Conservation (phyloP, 805 yeast genomes). For the Peterozyma toletana region DNA sequence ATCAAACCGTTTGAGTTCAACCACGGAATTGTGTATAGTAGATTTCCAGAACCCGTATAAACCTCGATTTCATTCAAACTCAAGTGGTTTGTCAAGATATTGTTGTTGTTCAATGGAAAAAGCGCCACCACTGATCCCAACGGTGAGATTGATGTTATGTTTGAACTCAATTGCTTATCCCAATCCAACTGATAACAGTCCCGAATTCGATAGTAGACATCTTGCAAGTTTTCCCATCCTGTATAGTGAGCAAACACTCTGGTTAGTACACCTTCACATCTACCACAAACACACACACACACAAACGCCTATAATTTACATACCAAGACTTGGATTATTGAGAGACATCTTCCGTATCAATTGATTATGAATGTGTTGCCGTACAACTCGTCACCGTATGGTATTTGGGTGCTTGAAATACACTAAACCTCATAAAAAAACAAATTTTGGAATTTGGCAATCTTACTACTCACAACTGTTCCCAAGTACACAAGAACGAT, state of each 20-base stretch:
- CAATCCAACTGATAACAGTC: conserved; percentile 51
- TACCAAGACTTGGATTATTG: too few relatives aligned
- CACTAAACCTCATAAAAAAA: too few relatives aligned
- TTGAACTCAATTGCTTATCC: conserved; percentile 25
- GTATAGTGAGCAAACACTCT: conserved; percentile 17
- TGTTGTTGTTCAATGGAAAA: conserved; percentile 21
- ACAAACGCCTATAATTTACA: too few relatives aligned
- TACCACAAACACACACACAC: too few relatives aligned
- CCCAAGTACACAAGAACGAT: too few relatives aligned
- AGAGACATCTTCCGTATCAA: too few relatives aligned
- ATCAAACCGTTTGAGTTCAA: conserved; percentile 45
- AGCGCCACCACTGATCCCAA: conserved; percentile 51
- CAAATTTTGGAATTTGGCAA: too few relatives aligned
- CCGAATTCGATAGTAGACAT: conserved; percentile 58
- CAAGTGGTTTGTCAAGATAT: background rate
- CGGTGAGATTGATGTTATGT: conserved; percentile 41
- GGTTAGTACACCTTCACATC: too few relatives aligned
- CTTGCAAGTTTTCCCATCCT: conserved; percentile 75
- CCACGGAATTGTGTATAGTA: conserved; percentile 27
- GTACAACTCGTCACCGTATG: too few relatives aligned
- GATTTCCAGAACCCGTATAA: conserved; percentile 25
- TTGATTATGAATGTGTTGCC: too few relatives aligned
- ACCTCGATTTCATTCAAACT: conserved; percentile 17
- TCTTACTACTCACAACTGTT: too few relatives aligned
- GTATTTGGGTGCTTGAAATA: too few relatives aligned